These are phyloP conservation scores for Carex parvula DNA, from an alignment of 176 grass and related monocot genomes.

Conservation along the genomic window DNA sequence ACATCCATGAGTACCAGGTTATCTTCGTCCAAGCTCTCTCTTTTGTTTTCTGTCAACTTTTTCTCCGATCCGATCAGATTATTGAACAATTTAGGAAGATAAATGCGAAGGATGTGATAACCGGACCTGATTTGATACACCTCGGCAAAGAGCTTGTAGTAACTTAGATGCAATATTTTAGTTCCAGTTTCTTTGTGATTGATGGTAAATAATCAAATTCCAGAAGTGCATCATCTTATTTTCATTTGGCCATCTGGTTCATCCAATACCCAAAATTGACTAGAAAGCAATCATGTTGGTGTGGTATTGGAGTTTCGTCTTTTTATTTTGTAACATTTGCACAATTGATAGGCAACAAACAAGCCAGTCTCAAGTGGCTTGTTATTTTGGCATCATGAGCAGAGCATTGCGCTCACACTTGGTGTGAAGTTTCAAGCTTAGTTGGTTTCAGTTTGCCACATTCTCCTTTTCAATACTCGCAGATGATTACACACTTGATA, in stretches of 20 bases:
- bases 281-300: neutral
- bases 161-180: neutral
- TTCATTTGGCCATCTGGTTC: neutral
- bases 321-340: neutral
- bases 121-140: neutral
- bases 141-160: neutral
- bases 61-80: neutral
- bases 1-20: conserved; percentile 99
- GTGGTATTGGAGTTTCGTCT: neutral
- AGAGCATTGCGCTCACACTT: neutral
- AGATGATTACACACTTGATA: neutral
- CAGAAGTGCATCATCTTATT: neutral
- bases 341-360: neutral
- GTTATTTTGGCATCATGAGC: neutral
- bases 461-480: neutral
- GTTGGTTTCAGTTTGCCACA: neutral
- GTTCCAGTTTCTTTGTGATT: neutral
- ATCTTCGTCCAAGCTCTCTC: neutral
- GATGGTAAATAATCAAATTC: neutral
- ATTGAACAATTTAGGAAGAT: neutral
- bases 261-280: neutral
- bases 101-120: neutral
- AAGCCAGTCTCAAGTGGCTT: neutral
- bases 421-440: neutral
- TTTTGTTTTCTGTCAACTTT: neutral